Conservation (phyloP, 495 filamentous ascomycete species). For the Lindgomyces ingoldianus region DNA sequence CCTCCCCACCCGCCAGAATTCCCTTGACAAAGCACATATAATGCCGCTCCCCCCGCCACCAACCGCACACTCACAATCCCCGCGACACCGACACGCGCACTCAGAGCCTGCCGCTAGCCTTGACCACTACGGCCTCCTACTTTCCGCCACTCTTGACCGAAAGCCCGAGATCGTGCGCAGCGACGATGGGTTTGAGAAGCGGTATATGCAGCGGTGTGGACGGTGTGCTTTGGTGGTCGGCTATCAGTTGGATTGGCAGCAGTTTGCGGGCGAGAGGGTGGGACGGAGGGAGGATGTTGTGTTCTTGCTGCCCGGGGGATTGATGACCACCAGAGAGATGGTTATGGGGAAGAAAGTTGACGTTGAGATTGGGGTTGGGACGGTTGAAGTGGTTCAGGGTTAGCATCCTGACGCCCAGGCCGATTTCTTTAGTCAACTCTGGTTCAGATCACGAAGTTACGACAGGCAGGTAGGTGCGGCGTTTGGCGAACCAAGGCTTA, state of each 20-base stretch:
- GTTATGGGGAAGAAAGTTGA: conserved; percentile 33
- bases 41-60: conserved; percentile 40
- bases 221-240: conserved; percentile 66
- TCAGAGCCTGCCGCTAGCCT: conserved; percentile 9
- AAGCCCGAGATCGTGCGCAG: conserved; percentile 58
- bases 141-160: conserved; percentile 53
- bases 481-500: no score
- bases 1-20: conserved; percentile 56
- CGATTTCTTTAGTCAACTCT: no score
- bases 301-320: conserved; percentile 56
- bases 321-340: conserved; percentile 45
- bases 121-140: conserved; percentile 53
- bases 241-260: conserved; percentile 56
- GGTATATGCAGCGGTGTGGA: conserved; percentile 60
- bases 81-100: neutral
- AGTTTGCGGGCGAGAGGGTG: conserved; percentile 42
- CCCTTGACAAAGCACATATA: conserved; percentile 48
- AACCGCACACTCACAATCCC: neutral
- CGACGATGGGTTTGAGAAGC: conserved; percentile 74
- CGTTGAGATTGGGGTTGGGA: conserved; percentile 4
- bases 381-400: neutral
- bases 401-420: conserved; percentile 1
- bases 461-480: no score
- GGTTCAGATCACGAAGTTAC: no score
- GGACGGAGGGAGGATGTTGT: conserved; percentile 51